Base-by-base conservation (phyloP, 257 asterid genomes). In the Cinchona pubescens region DNA sequence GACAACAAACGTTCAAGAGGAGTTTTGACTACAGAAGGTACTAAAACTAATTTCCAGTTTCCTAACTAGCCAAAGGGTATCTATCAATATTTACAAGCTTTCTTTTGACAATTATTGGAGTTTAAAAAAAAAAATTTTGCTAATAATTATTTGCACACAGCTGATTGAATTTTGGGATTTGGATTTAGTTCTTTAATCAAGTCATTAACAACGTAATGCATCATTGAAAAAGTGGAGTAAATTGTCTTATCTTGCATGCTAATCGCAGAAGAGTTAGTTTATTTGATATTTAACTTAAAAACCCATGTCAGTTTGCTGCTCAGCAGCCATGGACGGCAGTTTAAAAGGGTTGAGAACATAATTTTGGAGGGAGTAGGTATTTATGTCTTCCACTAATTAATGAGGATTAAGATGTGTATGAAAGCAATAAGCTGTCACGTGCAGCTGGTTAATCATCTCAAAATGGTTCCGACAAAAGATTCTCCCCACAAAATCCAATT, bases 401-500 rank as follows among this genome's bases (percentile, higher is more conserved):
- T 18, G 37, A 2, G 49, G 75, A 15, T 69, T 69, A 21, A 15
- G 18, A 79, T 46, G 38, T 32, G 8, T 27, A 68, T 49, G 45
- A 14, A 23, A n/a, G 23, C 9, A 29, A 18, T 67, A 37, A 45
- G 69, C 70, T 35, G 30, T 37, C 37, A 70, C 72, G 38, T 55
- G 71, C 32, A 12, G n/a, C n/a, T n/a, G 34, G 45, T 45, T 61
- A n/a, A 29, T 62, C 63, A 23, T 49, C 51, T 18, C 35, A 37
- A 42, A 19, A 53, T 38, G 43, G 25, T 27, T 65, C 7, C 30
- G 29, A 16, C 42, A 42, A 62, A 65, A 38, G 42, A 42, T 62
- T n/a, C 35, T 51, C 16, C 55, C 40, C 30, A 59, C 73, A 66
- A 73, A 55, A 73, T 73, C 82, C 78, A 65, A 75, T 23, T 45